Base-by-base conservation (phyloP, 2,329 filamentous ascomycete species). In the Fusarium transvaalense region DNA sequence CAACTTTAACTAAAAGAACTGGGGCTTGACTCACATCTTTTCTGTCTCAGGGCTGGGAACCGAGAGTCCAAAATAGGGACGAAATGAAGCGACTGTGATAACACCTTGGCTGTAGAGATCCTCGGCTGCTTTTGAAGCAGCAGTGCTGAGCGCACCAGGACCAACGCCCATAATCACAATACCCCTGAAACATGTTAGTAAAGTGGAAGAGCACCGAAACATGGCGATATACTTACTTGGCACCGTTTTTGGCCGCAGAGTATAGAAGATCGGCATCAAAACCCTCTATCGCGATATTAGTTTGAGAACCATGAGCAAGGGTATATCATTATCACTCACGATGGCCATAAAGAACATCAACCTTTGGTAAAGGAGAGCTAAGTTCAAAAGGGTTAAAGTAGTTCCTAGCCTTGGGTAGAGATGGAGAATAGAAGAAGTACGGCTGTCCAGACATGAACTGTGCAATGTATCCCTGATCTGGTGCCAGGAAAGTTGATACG, bases 401-500 rank as follows among this genome's bases (percentile, higher is more conserved):
- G 21, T 79, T 70, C 59, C 81, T 77, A 10, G 79, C 78, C 34
- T 80, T 79, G 17, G 85, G 81, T 14, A 76, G 77, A 0, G 81
- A 76, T 0, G 85, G 77, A 5, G 78, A 80, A 63, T 81, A 87
- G 76, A 82, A 87, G 77, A 86, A 88, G 68, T 82, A 86, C 0
- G 85, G 84, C 8, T 82, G 79, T n/a, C 85, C 81, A 45, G 83
- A 83, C 60, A 87, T 80, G 71, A 87, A 66, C 2, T 46, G 51
- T 3, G 64, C 67, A 2, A 71, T 31, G 6, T 56, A 60, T 1
- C 86, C 84, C 71, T 81, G 79, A 75, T 89, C 87, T 14, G 78
- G 77, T 0, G 83, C 80, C 69, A 82, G 83, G 81, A 89, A 89
- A 3, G 86, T 88, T 66, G 89, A 86, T 31, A 87, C 78, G 0